Evolutionary conservation across 1,139 yeast genomes (phyloP).

Genomic region (Protomyces lactucae-debilis): DNA sequence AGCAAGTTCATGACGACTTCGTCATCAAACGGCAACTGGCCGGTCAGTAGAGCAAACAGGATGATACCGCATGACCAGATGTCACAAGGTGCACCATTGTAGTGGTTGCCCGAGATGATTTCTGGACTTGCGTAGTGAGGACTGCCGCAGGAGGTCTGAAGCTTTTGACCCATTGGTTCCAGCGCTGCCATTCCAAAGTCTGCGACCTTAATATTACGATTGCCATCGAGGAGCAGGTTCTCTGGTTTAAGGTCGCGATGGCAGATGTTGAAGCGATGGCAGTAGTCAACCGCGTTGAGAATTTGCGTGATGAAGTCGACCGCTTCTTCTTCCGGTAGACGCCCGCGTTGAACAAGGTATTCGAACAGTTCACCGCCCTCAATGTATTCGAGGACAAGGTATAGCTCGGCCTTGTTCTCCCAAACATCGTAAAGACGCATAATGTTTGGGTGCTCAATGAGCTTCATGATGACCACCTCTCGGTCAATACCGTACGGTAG

Average conservation of each 20-base stretch:
- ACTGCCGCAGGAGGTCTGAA: constrained; percentile 95
- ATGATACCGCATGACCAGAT: constrained; percentile 99
- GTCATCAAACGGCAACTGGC: constrained; percentile 94
- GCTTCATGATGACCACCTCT: constrained; percentile 87
- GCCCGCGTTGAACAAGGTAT: constrained; percentile 79
- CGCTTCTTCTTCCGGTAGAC: constrained; percentile 84
- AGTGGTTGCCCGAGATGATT: constrained; percentile 86
- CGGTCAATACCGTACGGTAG: constrained; percentile 93
- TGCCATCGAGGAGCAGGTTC: constrained; percentile 77
- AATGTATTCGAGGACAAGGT: constrained; percentile 81
- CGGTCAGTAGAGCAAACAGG: constrained; percentile 84
- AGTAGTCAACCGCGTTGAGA: constrained; percentile 82
- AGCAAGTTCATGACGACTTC: constrained; percentile 82
- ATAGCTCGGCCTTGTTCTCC: constrained; percentile 90
- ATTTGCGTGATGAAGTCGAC: constrained; percentile 86
- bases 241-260: constrained; percentile 97
- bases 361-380: constrained; percentile 98
- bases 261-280: constrained; percentile 82
- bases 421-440: constrained; percentile 96
- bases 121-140: constrained; percentile 99
- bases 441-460: constrained; percentile 87
- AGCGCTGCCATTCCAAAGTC: constrained; percentile 99
- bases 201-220: constrained; percentile 88
- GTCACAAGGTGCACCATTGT: constrained; percentile 96
- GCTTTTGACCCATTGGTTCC: constrained; percentile 73